Evolutionary conservation across 116 monocot genomes (phyloP).

Genomic region (Iris pallida): DNA sequence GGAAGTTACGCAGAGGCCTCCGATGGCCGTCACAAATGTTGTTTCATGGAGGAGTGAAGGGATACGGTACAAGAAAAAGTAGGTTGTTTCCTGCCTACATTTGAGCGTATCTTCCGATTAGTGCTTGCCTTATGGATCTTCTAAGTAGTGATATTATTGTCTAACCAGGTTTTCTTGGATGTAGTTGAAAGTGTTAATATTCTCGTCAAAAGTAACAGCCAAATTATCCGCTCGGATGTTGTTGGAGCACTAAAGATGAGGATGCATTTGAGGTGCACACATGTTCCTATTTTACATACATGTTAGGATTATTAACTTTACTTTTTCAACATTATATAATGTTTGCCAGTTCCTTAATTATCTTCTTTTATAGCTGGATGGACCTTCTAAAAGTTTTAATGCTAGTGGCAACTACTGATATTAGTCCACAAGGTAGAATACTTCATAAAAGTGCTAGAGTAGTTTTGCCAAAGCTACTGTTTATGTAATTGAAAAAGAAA

Average conservation of each 20-base stretch:
- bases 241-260: constrained; percentile 99
- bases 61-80: constrained; percentile 97
- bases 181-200: constrained; percentile 99
- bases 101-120: not conserved
- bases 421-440: no score
- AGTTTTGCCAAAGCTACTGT: no score
- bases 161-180: constrained; percentile 86
- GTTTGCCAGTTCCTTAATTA: no score
- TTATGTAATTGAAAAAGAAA: no score
- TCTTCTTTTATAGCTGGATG: no score
- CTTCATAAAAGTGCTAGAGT: no score
- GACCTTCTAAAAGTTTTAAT: no score
- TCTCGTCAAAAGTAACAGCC: constrained; percentile 97
- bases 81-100: constrained; percentile 20
- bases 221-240: constrained; percentile 94
- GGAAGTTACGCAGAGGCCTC: constrained; percentile 95
- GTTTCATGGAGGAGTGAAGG: constrained; percentile 99
- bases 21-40: constrained; percentile 98
- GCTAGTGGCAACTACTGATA: no score
- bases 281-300: not conserved
- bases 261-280: constrained; percentile 71
- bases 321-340: no score
- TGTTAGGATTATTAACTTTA: no score
- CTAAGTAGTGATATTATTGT: not conserved
- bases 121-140: not conserved